Evolutionary conservation across 139 green algal genomes (phyloP), one percentile per base, ranked within the genome.

Genomic region (Desmodesmus armatus): DNA sequence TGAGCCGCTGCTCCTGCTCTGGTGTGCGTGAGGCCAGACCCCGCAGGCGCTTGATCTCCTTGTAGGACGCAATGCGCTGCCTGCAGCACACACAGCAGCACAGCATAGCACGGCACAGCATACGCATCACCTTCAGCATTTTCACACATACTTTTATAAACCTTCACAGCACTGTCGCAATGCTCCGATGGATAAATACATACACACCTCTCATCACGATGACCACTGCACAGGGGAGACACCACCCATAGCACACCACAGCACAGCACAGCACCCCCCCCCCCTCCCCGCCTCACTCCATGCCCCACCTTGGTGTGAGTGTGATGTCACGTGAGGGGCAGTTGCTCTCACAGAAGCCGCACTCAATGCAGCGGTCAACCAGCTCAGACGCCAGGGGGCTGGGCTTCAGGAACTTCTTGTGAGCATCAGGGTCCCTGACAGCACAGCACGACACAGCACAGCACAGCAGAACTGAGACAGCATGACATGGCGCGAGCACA

Each of bases 261-360:
- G n/a, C n/a, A n/a, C n/a, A n/a, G n/a, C n/a, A n/a, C n/a, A n/a
- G n/a, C n/a, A n/a, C n/a, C n/a, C 47, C 47, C 47, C 7, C 47
- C 47, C 7, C 47, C 47, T 55, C 47, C 47, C 47, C 47, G 13
- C 47, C 7, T 55, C n/a, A n/a, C n/a, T n/a, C n/a, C n/a, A n/a
- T n/a, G 58, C 2, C 37, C 13, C 27, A 82, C 58, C 96, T 93
- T 11, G 97, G 97, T 11, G 97, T 99, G 49, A 99, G 91, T 2
- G 94, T 97, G 69, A 98, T 66, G 88, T 99, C 97, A 31, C 90
- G 88, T 44, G 90, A 95, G 66, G 97, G 97, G 95, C 97, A 99
- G 92, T 99, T 99, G 88, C 87, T 95, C 93, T 99, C 97, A 87
- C 97, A 99, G 92, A 99, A 99, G 63, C 97, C 97, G 91, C 97